Base-by-base conservation (phyloP, 495 filamentous ascomycete genomes). In the Podospora pseudoanserina region DNA sequence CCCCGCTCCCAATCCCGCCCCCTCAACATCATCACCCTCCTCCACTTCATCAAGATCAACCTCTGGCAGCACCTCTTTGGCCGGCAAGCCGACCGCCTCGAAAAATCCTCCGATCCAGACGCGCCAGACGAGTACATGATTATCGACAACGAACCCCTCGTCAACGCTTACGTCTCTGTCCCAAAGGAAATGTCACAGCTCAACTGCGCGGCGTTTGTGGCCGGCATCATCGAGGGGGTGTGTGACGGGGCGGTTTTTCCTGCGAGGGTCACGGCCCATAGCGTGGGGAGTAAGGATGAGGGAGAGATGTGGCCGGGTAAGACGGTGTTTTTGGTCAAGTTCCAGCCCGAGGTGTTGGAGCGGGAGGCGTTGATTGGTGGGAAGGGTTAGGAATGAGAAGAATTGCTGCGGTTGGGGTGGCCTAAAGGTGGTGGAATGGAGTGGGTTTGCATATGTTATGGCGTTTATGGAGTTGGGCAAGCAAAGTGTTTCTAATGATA, bases 111-210 rank as follows among this genome's bases (percentile, higher is more conserved):
- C n/a, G 88, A 91, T 65, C 86, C 89, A 4, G 86, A 88, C 19
- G 93, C 91, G 15, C 88, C 91, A 3, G 91, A 93, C 75, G 93
- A 98, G 81, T 99, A 97, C 83, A 97, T 99, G 94, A 92, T 99
- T 72, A 89, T 89, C 67, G 95, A 99, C 77, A 97, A 99, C 76
- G 96, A 98, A 74, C 95, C 95, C 55, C 82, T 97, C 16, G 94
- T 98, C 18, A 97, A 97, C 75, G 88, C 88, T 23, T 97, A 96
- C 77, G 91, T 99, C 74, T 91, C 87, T 71, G 91, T 98, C 49
- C 95, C 95, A 26, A 88, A 88, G 70, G 95, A 99, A 79, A 97
- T 99, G 93, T 91, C 83, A 78, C 90, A 94, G 85, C 85, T 99
- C 68, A 99, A 97, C 76, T 97, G 94, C 79, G 95, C 95, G 27